phyloP scores from a whole-genome alignment of 192 early-diverging fungal species.

The Pecoramyces ruminantium region DNA sequence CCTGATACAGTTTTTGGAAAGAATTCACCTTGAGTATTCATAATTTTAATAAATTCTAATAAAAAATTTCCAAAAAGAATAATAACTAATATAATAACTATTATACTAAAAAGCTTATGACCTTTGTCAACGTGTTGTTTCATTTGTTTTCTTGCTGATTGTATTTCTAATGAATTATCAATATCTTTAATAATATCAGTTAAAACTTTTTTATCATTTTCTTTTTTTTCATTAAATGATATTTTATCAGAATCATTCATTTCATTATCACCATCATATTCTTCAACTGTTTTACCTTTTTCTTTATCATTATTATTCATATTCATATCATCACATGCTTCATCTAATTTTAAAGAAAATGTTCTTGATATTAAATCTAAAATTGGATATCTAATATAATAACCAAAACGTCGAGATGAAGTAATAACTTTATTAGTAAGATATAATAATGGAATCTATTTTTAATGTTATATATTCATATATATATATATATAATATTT shows the following conservation, averaged over 20 bases:
- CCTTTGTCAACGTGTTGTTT: not conserved
- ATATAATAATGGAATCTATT: not conserved
- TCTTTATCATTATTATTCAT: not conserved
- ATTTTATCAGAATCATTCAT: not conserved
- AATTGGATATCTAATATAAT: not conserved
- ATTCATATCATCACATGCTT: not conserved
- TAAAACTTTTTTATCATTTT: not conserved
- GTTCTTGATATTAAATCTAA: not conserved
- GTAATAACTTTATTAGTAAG: not conserved
- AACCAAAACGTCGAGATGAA: not conserved
- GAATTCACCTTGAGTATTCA: not conserved
- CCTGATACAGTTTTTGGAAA: not conserved
- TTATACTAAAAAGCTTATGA: not conserved
- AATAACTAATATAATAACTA: not conserved
- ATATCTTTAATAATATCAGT: not conserved
- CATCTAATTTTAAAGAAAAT: not conserved
- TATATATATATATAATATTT: too few species aligned
- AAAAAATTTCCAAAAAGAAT: not conserved
- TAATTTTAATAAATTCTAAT: not conserved
- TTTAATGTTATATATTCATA: too few species aligned
- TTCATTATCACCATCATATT: not conserved
- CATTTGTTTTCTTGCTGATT: not conserved
- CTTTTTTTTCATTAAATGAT: not conserved
- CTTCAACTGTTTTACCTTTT: too few species aligned
- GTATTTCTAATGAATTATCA: not conserved